Base-by-base conservation (phyloP, 805 yeast species). In the Brettanomyces custersianus region DNA sequence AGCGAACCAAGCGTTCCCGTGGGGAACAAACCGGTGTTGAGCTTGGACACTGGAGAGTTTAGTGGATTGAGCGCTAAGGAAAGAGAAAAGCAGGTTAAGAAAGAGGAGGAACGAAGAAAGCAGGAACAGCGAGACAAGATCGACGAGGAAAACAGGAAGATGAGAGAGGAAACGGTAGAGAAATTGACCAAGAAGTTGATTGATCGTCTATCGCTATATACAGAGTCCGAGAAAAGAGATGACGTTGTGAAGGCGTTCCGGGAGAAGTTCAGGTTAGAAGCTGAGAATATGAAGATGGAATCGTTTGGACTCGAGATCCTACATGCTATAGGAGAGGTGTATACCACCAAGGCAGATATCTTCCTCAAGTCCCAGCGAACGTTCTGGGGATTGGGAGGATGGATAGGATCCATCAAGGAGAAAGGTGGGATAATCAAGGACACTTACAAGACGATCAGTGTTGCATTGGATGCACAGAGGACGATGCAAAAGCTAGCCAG, bases 271-370 rank as follows among this genome's bases (percentile, higher is more conserved):
- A 58, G 62, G 27, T 62, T 64, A 37, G 92, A 83, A 51, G 72
- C 82, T 30, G 88, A 82, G 46, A 82, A 82, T 42, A 65, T 92
- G 53, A 92, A 92, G 57, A 74, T 86, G 70, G 98, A 92, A 66
- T 84, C 95, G 36, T 92, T 92, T 62, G 99, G 99, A 11, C 60
- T 90, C 34, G 95, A 90, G 59, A 66, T 92, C 34, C 63, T 90
- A 44, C 87, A 80, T 45, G 64, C 90, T 15, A 80, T 92, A 42
- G 96, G 97, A 15, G 71, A 70, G 41, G 73, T 84, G 4, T 92
- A 92, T 59, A 68, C 68, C 38, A 66, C 72, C 24, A 86, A 86
- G 51, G 94, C 94, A 3, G 66, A 73, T 39, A 84, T 82, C 18
- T 77, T 74, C 40, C 61, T 86, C 36, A 76, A 73, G 51, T 75